Conservation (phyloP, 139 green algal genomes). For the Nannochloris sp. region DNA sequence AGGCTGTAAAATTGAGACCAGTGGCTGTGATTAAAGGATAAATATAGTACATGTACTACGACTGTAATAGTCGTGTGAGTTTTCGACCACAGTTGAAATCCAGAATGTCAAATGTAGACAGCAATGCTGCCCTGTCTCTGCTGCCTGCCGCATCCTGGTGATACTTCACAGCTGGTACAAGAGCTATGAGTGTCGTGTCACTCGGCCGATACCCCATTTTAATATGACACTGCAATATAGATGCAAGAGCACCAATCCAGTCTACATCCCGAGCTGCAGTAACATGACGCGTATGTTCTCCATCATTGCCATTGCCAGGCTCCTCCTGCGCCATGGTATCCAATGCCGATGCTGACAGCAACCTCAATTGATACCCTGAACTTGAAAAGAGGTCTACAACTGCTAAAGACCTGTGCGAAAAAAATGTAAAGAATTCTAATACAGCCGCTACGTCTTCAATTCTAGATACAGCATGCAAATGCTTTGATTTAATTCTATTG, state of each 20-base stretch:
- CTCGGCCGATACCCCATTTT: neutral
- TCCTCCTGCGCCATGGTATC: neutral
- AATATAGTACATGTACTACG: slow-evolving; percentile 11
- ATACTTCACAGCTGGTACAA: neutral
- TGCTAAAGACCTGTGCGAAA: slow-evolving; percentile 26
- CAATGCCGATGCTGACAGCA: neutral
- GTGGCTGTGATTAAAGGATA: slow-evolving; percentile 85
- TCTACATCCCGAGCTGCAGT: neutral
- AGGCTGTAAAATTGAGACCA: slow-evolving; percentile 68
- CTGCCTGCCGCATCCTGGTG: neutral
- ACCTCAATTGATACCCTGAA: slow-evolving; percentile 23
- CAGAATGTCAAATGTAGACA: too few species aligned
- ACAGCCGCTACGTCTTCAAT: slow-evolving; percentile 19
- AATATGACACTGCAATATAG: neutral
- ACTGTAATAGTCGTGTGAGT: neutral
- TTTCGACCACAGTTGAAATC: neutral
- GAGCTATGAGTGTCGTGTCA: neutral
- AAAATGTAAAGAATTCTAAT: slow-evolving; percentile 27
- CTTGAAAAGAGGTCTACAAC: slow-evolving; percentile 37
- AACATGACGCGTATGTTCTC: neutral
- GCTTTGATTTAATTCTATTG: slow-evolving; percentile 25
- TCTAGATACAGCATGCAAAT: slow-evolving; percentile 29
- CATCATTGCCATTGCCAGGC: neutral
- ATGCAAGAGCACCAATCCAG: neutral
- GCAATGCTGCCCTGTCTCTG: too few species aligned